Evolutionary conservation across 768 basidiomycete species (phyloP).

Genomic region (Boletus subcaerulescens): DNA sequence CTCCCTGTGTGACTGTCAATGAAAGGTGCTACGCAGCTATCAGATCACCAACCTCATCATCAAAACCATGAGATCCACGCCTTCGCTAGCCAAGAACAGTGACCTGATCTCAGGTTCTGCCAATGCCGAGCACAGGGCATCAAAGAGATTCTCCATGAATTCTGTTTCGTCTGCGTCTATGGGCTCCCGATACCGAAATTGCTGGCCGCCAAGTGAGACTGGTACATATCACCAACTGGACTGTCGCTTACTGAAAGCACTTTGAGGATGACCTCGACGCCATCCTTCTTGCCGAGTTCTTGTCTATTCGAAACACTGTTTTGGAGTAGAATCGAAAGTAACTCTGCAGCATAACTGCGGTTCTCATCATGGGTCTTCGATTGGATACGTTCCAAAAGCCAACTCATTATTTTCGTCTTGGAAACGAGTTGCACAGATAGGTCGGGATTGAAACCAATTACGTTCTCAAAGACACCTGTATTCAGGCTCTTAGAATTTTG

Average conservation of each 20-base stretch:
- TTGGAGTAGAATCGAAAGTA: constrained; percentile 89
- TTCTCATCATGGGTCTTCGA: constrained; percentile 82
- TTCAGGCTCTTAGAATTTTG: background rate
- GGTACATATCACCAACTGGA: background rate
- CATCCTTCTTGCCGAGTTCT: constrained; percentile 67
- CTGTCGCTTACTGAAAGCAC: constrained; percentile 70
- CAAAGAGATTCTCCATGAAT: constrained; percentile 98
- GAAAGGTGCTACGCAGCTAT: background rate
- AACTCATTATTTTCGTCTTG: constrained; percentile 72
- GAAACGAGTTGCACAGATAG: constrained; percentile 67
- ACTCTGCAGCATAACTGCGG: constrained; percentile 87
- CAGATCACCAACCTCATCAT: constrained; percentile 83
- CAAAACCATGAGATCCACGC: constrained; percentile 95
- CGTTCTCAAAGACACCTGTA: constrained; percentile 88
- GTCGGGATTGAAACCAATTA: constrained; percentile 80
- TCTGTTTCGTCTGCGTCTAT: constrained; percentile 86
- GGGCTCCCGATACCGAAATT: constrained; percentile 86
- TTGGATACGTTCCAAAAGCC: constrained; percentile 77
- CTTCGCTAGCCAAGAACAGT: constrained; percentile 85
- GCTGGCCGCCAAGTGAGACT: constrained; percentile 42
- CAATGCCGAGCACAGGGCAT: constrained; percentile 82
- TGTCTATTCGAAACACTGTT: constrained; percentile 66
- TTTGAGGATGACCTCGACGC: constrained; percentile 73
- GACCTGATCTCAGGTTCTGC: constrained; percentile 76
- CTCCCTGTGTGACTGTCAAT: constrained; percentile 48